Evolutionary conservation across 768 basidiomycete genomes (phyloP), one percentile per base, ranked within the genome.

Genomic region (Amanita rubescens): DNA sequence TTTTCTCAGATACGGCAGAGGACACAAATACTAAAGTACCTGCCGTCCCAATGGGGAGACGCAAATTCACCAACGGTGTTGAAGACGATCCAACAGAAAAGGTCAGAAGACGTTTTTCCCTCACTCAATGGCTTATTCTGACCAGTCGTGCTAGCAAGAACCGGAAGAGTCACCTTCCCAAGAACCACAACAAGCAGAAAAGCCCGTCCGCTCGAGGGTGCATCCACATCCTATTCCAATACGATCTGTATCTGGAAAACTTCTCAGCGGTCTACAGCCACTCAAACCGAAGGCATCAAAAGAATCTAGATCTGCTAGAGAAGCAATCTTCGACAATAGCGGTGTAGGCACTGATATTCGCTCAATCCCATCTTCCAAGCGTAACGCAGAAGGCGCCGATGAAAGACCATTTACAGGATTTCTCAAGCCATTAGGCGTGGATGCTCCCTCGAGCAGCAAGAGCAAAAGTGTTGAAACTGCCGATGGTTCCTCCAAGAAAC

Each of bases 381-480:
- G 27, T 17, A 46, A 11, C 9, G 37, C 55, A 19, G 53, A 56
- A 20, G 10, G 53, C 25, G 44, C 15, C 25, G 27, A 32, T 8
- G 54, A 43, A 5, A 5, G 12, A 3, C 17, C 27, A 11, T n/a
- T 30, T 24, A 34, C 44, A 24, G 58, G 51, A 8, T 83, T 83
- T 64, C 57, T 81, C 55, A 82, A 80, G 59, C 82, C 82, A 32
- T 68, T 73, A 42, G 81, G 80, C 27, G 73, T 84, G 15, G 81
- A 83, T 54, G 78, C 71, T 39, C 77, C 75, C 32, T 65, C 69
- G 50, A 44, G 19, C 2, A 52, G 17, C 57, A 53, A 57, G 53
- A 58, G 50, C 38, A 33, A 41, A 49, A n/a, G 35, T 50, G 44
- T 35, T 35, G 38, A 55, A 43, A 51, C 64, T 53, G 61, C 65